Percentiles rank a stretch among this genome's conserved stretches.
Conservation (phyloP, 1,139 yeast species). For the Candida sanyaensis region DNA sequence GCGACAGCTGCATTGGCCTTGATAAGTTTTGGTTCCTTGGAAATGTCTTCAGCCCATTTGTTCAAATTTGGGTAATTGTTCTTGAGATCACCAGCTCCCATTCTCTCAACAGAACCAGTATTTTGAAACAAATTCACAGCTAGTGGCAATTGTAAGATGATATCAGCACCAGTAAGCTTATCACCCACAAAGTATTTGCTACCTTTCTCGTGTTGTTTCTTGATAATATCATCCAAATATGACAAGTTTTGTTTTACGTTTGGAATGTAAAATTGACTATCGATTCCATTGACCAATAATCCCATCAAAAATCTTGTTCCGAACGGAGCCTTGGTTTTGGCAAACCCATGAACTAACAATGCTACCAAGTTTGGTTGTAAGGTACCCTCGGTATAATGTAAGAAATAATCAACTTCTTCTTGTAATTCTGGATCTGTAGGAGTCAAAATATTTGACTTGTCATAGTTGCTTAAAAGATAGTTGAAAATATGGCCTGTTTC, state of each 20-base stretch:
- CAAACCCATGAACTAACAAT: conserved; percentile 28
- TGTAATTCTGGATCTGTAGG: conserved; percentile 27
- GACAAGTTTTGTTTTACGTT: conserved; percentile 27
- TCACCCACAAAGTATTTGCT: conserved; percentile 37
- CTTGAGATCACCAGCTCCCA: conserved; percentile 9
- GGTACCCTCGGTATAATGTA: conserved; percentile 43
- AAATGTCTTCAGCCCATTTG: conserved; percentile 26
- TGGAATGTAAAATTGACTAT: conserved; percentile 26
- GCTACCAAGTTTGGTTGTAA: conserved; percentile 37
- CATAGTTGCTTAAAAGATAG: conserved; percentile 33
- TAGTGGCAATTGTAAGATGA: conserved; percentile 39
- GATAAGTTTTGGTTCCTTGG: conserved; percentile 20
- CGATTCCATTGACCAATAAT: conserved; percentile 25
- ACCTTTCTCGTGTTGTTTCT: conserved; percentile 24
- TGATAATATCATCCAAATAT: conserved; percentile 33
- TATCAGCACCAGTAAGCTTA: conserved; percentile 41
- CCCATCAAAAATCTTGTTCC: conserved; percentile 26
- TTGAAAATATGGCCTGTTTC: conserved; percentile 42
- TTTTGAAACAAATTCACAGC: conserved; percentile 21
- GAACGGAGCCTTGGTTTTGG: conserved; percentile 32
- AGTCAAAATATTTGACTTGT: conserved; percentile 24
- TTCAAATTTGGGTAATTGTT: conserved; percentile 25
- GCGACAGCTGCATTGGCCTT: conserved; percentile 22
- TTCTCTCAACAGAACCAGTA: background rate
- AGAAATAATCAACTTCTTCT: conserved; percentile 34